phyloP scores from a whole-genome alignment of 2,329 filamentous ascomycete genomes.

The Penicillium polonicum region DNA sequence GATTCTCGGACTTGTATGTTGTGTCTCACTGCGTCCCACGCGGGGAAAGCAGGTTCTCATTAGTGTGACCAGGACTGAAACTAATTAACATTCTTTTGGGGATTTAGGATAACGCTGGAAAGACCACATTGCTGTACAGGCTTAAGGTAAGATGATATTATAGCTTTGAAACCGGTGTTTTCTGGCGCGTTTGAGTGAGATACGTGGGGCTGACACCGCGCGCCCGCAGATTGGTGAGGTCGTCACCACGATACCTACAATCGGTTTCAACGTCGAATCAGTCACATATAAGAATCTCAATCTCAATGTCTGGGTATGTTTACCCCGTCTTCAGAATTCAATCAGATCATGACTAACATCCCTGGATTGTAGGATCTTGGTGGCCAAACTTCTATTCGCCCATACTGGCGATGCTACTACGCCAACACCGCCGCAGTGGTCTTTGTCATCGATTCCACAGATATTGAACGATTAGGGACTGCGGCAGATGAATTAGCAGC shows the following conservation, averaged over 20 bases:
- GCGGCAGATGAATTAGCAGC: conserved; percentile 88
- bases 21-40: conserved; percentile 6
- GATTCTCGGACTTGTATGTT: conserved; percentile 82
- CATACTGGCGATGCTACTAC: conserved; percentile 99
- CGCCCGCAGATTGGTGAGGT: conserved; percentile 83
- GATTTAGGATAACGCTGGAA: conserved; percentile 89
- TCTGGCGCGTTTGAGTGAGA: neutral
- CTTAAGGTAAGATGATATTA: conserved; percentile 67
- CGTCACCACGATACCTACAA: conserved; percentile 97
- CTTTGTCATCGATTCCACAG: conserved; percentile 97
- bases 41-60: conserved; percentile 10
- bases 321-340: neutral
- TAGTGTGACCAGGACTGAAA: conserved; percentile 2
- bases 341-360: conserved; percentile 5
- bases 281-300: conserved; percentile 98
- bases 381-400: conserved; percentile 96
- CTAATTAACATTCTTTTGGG: conserved; percentile 10
- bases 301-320: conserved; percentile 92
- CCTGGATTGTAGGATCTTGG: conserved; percentile 68
- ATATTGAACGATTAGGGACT: conserved; percentile 91
- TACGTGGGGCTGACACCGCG: conserved; percentile 11
- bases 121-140: conserved; percentile 94
- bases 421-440: conserved; percentile 97
- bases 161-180: neutral
- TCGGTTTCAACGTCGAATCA: conserved; percentile 98